A percentile compares a stretch with the other conserved stretches of the same genome.
phyloP scores from a whole-genome alignment of 768 basidiomycete species.

The Hericium erinaceus region DNA sequence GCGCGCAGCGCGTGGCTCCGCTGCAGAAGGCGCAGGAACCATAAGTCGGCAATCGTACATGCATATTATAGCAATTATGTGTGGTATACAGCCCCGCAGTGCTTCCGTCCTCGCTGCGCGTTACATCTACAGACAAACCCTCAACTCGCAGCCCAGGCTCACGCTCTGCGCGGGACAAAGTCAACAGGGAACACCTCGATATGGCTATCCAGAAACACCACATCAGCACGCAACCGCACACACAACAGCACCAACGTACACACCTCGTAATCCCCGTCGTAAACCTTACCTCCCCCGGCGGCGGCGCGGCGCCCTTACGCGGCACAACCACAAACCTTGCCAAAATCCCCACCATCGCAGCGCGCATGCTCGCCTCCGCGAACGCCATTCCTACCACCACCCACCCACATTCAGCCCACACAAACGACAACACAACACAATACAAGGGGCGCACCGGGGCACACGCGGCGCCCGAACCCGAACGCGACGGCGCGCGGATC shows the following conservation, averaged over 20 bases:
- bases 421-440: background rate
- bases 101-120: no score
- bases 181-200: background rate
- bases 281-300: background rate
- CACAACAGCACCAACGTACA: background rate
- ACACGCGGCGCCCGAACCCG: slow-evolving; percentile 11
- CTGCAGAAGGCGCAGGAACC: no score
- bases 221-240: background rate
- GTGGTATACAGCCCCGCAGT: no score
- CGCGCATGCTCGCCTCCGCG: background rate
- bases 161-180: background rate
- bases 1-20: no score
- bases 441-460: slow-evolving; percentile 9
- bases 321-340: background rate
- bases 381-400: background rate
- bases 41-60: no score
- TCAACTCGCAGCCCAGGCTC: no score
- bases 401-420: background rate
- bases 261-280: background rate
- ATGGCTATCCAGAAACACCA: background rate
- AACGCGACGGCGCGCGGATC: slow-evolving; percentile 12
- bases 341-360: background rate
- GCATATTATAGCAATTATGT: no score
- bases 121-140: no score
- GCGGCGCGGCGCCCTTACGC: background rate